These are phyloP conservation scores for Ogataea trehaloabstinens DNA, from an alignment of 805 yeast genomes.

Conservation along the genomic window DNA sequence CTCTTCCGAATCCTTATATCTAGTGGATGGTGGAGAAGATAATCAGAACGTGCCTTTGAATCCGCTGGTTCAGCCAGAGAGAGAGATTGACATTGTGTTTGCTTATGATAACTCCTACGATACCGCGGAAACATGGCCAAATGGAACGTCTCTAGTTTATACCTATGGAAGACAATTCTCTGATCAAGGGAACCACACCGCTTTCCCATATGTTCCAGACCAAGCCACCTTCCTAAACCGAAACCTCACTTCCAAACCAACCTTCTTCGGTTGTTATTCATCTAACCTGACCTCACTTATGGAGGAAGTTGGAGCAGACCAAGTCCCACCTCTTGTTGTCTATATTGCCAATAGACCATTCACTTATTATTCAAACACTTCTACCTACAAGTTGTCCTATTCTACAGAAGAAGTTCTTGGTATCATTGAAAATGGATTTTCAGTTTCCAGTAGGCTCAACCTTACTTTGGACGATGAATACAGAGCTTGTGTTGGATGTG, in stretches of 20 bases:
- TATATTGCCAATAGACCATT: constrained; percentile 74
- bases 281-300: constrained; percentile 54
- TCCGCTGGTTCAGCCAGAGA: constrained; percentile 60
- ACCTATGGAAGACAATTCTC: constrained; percentile 61
- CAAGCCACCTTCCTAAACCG: constrained; percentile 52
- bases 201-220: constrained; percentile 83
- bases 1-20: constrained; percentile 41
- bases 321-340: constrained; percentile 70
- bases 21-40: constrained; percentile 84
- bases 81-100: constrained; percentile 61
- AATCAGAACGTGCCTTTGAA: constrained; percentile 65
- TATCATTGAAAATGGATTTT: constrained; percentile 74
- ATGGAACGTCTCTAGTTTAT: constrained; percentile 56
- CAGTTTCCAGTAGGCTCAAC: constrained; percentile 62
- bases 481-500: constrained; percentile 78
- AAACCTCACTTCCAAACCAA: constrained; percentile 66
- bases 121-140: constrained; percentile 59
- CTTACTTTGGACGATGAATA: constrained; percentile 66
- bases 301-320: constrained; percentile 34
- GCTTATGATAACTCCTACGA: constrained; percentile 71
- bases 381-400: constrained; percentile 68
- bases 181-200: constrained; percentile 51
- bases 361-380: constrained; percentile 64
- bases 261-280: constrained; percentile 82
- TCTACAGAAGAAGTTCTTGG: constrained; percentile 51